These are phyloP conservation scores for Alternaria novae-zelandiae DNA, from an alignment of 2,329 filamentous ascomycete genomes.

Conservation along the genomic window DNA sequence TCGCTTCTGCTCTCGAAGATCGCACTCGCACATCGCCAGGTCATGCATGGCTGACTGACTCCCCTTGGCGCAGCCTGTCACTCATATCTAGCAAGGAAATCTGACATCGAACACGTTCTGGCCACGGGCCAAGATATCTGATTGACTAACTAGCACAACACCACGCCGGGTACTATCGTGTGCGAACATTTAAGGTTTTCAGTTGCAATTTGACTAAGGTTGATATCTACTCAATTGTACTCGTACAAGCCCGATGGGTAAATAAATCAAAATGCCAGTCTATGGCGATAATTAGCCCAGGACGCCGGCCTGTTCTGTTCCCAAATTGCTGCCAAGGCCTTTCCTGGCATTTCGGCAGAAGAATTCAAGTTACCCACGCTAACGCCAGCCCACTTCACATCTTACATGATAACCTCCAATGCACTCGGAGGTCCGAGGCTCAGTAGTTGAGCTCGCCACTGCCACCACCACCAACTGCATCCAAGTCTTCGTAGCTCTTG, in stretches of 20 bases:
- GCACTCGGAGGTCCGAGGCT: conserved; percentile 1
- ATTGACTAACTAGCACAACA: not conserved
- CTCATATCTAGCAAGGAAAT: conserved; percentile 2
- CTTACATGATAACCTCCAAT: conserved; percentile 11
- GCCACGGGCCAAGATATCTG: conserved; percentile 5
- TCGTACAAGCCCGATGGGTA: not conserved
- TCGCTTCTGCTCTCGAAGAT: not conserved
- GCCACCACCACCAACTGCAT: conserved; percentile 70
- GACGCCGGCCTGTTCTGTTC: conserved; percentile 12
- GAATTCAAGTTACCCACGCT: conserved; percentile 10
- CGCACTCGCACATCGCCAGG: not conserved
- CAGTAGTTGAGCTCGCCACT: conserved; percentile 91
- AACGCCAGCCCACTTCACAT: conserved; percentile 25
- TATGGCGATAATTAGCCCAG: not conserved
- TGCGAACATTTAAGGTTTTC: not conserved
- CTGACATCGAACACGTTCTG: conserved; percentile 1
- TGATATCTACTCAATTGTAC: conserved; percentile 8
- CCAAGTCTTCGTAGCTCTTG: conserved; percentile 97
- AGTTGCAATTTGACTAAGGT: conserved; percentile 2
- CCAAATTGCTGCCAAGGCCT: conserved; percentile 7
- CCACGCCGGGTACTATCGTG: not conserved
- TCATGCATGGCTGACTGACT: conserved; percentile 6
- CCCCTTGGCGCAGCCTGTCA: conserved; percentile 7
- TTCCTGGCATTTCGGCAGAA: conserved; percentile 18
- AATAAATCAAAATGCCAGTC: conserved; percentile 1